Base-by-base conservation (phyloP, 164 flowering plant genomes). In the Platanus orientalis region DNA sequence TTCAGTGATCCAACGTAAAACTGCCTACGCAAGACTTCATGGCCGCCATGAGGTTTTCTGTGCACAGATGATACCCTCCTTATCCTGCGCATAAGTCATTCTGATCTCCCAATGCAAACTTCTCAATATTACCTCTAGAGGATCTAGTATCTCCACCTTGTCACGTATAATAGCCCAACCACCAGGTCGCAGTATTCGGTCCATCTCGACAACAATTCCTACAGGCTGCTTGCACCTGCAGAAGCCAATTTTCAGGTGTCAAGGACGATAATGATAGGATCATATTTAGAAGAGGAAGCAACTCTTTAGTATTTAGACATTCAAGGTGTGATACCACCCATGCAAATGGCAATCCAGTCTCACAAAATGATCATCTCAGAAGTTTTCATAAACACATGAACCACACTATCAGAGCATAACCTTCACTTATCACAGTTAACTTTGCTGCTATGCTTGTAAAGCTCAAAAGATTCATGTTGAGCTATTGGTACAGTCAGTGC, bases 151-250 rank as follows among this genome's bases (percentile, higher is more conserved):
- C 69, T 76, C 92, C 55, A 84, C 81, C 69, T 86, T 91, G 53
- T 94, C 97, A 6, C 97, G 85, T 16, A 91, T 68, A 27, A 94
- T 86, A 34, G 68, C 83, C 96, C 94, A 89, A 48, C 99, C 99
- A 28, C 90, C 93, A 20, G 99, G 96, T 47, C 97, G 67, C 51
- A 86, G 54, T 39, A 91, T 52, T 0, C 99, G 80, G 62, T 94
- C 99, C 92, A 94, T 88, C 82, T 94, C 99, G 27, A 89, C 96
- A 7, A 89, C 79, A 21, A 94, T 90, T 2, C 79, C 81, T 16
- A 82, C 80, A 0, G 97, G 89, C 64, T 83, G 85, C 78, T 79
- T 89, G 55, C 97, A 94, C 78, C 97, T 90, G 81, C 62, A 67
- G n/a, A 68, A 63, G 24, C 26, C 53, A 16, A 39, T 12, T 32